These are phyloP conservation scores for Fonsecaea multimorphosa DNA, from an alignment of 2,329 filamentous ascomycete genomes.

Conservation along the genomic window DNA sequence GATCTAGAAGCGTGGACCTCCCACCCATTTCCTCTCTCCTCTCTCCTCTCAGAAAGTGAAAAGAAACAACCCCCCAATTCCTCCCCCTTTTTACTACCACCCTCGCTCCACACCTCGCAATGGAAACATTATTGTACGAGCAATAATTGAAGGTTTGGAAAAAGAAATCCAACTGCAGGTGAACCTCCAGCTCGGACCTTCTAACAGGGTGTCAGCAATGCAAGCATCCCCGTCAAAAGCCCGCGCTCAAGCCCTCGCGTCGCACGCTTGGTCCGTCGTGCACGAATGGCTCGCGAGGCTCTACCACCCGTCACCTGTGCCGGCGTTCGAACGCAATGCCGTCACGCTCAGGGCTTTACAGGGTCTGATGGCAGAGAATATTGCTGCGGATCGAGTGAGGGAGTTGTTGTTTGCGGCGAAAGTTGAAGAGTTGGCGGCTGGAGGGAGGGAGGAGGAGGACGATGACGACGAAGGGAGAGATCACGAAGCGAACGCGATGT, in stretches of 20 bases:
- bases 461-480: not conserved
- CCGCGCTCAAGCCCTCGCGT: conserved; percentile 77
- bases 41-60: too few species aligned
- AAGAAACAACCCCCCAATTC: too few species aligned
- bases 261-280: conserved; percentile 89
- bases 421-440: conserved; percentile 17
- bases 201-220: too few species aligned
- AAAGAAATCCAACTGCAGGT: too few species aligned
- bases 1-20: too few species aligned
- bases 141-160: too few species aligned
- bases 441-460: not conserved
- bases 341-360: conserved; percentile 62
- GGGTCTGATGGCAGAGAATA: conserved; percentile 36
- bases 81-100: too few species aligned
- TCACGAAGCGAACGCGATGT: conserved; percentile 4
- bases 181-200: too few species aligned
- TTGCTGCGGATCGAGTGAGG: conserved; percentile 41
- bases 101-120: too few species aligned
- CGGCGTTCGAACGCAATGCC: conserved; percentile 82
- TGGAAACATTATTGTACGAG: too few species aligned
- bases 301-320: conserved; percentile 67
- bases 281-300: conserved; percentile 80
- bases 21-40: too few species aligned
- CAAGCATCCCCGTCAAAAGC: conserved; percentile 68
- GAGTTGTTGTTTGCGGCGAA: conserved; percentile 50